Evolutionary conservation across 2,329 filamentous ascomycete species (phyloP).

Genomic region (Exophiala dermatitidis): DNA sequence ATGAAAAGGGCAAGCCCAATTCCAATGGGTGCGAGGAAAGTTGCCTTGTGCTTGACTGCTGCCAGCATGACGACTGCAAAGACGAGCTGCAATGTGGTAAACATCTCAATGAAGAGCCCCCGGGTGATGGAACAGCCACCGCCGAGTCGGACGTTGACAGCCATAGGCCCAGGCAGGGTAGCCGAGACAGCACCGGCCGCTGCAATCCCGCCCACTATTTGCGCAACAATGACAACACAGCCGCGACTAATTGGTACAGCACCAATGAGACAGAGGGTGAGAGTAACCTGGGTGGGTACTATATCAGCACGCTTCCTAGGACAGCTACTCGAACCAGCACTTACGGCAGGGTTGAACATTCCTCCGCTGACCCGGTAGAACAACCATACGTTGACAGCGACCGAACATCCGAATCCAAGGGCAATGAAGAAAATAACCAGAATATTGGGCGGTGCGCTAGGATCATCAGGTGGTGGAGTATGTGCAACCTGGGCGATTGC

Average conservation of each 20-base stretch:
- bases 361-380: constrained; percentile 48
- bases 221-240: constrained; percentile 47
- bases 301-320: not conserved
- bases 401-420: constrained; percentile 40
- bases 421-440: constrained; percentile 23
- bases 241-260: constrained; percentile 48
- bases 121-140: constrained; percentile 46
- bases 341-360: constrained; percentile 46
- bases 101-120: constrained; percentile 61
- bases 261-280: constrained; percentile 52
- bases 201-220: constrained; percentile 53
- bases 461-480: constrained; percentile 28
- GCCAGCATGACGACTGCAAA: constrained; percentile 63
- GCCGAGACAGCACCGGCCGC: constrained; percentile 52
- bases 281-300: constrained; percentile 43
- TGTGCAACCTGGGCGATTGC: constrained; percentile 42
- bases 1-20: constrained; percentile 67
- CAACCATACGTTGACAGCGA: constrained; percentile 48
- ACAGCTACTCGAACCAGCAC: constrained; percentile 5
- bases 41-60: constrained; percentile 64
- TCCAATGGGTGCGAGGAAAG: constrained; percentile 61
- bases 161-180: constrained; percentile 50
- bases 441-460: constrained; percentile 6
- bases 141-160: constrained; percentile 50
- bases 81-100: constrained; percentile 56